A percentile compares a stretch with the other conserved stretches of the same genome.
Evolutionary conservation across 2,329 filamentous ascomycete species (phyloP).

Genomic region (Beauveria sp.): DNA sequence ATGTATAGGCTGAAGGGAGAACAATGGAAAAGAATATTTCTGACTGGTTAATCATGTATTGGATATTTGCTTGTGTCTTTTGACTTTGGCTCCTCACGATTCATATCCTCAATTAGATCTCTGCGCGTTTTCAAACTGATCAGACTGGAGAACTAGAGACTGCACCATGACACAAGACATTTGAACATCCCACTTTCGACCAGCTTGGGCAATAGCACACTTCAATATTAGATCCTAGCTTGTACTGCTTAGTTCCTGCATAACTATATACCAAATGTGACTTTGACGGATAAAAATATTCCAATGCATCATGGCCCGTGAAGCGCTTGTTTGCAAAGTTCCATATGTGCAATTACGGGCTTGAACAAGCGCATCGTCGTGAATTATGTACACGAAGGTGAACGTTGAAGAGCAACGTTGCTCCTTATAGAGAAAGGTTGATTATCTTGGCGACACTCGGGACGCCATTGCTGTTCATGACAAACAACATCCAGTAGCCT

Average conservation of each 20-base stretch:
- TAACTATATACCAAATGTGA: neutral
- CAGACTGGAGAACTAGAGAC: too few species aligned
- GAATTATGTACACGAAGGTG: neutral
- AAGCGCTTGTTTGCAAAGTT: neutral
- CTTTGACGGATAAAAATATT: neutral
- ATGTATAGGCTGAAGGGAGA: too few species aligned
- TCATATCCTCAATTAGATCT: too few species aligned
- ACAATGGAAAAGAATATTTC: too few species aligned
- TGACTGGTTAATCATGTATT: too few species aligned
- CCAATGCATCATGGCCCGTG: neutral
- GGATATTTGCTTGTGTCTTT: too few species aligned
- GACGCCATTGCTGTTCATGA: slow-evolving; percentile 34
- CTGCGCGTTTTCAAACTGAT: too few species aligned
- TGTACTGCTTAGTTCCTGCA: neutral
- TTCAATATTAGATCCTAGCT: neutral
- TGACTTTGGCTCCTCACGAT: too few species aligned
- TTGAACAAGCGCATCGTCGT: neutral
- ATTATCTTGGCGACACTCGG: slow-evolving; percentile 29
- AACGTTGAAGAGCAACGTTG: neutral
- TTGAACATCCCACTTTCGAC: too few species aligned
- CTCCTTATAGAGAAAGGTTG: neutral
- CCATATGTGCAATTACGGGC: neutral
- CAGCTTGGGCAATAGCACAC: too few species aligned
- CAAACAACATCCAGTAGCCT: slow-evolving; percentile 49
- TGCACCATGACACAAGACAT: too few species aligned